phyloP scores from a whole-genome alignment of 2,329 filamentous ascomycete species.

The Colletotrichum shisoi region DNA sequence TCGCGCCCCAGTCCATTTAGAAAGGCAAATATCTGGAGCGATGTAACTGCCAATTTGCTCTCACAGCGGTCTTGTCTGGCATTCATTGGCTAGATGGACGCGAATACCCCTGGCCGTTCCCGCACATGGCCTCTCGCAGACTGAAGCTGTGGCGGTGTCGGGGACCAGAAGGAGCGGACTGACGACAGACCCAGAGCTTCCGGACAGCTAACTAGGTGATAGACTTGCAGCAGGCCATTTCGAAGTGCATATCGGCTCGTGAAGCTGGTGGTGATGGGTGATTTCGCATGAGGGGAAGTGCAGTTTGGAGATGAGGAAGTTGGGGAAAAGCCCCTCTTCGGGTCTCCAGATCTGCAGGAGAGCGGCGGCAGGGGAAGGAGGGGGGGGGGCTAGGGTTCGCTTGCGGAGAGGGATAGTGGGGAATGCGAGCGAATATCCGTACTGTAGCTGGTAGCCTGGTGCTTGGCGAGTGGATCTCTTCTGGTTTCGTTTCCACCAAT shows the following conservation, averaged over 20 bases:
- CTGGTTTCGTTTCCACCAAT: constrained; percentile 31
- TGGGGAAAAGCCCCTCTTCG: constrained; percentile 22
- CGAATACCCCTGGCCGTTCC: constrained; percentile 33
- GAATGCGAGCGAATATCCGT: constrained; percentile 10
- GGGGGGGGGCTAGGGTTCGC: background rate
- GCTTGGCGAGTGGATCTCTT: constrained; percentile 26
- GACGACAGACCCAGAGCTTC: constrained; percentile 20
- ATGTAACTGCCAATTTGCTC: constrained; percentile 36
- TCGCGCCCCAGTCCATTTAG: background rate
- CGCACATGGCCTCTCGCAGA: constrained; percentile 22
- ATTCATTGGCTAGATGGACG: constrained; percentile 33
- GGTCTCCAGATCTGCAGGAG: constrained; percentile 22
- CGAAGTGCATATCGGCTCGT: constrained; percentile 14
- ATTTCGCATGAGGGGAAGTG: constrained; percentile 28
- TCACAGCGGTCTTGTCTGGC: constrained; percentile 35
- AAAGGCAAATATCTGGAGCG: constrained; percentile 31
- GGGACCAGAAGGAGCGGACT: constrained; percentile 17
- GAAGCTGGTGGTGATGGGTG: constrained; percentile 29
- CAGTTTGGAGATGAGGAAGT: constrained; percentile 28
- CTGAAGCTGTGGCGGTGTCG: constrained; percentile 20
- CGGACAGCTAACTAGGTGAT: constrained; percentile 8
- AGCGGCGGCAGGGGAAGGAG: background rate
- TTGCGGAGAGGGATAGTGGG: background rate
- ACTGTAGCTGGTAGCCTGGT: no score
- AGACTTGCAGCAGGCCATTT: constrained; percentile 11